Evolutionary conservation across 106 monocot genomes (phyloP), one percentile per base, ranked within the genome.

Genomic region (Ottelia alismoides): DNA sequence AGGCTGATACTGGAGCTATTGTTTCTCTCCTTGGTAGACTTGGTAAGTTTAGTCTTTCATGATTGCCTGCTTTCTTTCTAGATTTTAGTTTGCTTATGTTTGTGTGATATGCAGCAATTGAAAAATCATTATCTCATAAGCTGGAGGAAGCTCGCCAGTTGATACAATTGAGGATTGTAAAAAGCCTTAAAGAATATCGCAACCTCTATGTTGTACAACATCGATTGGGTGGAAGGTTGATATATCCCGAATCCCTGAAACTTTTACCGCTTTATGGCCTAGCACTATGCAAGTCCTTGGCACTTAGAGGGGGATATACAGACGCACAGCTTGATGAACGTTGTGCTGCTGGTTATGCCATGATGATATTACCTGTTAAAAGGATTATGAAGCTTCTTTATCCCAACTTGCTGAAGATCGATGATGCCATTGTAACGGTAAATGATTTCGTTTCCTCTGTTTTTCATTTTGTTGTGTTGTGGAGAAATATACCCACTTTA

Each of bases 101-200:
- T 25, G 24, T 11, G 19, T 22, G 40, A 43, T 43, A 51, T 75
- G 49, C 85, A 98, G 98, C 98, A 12, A 73, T 90, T 49, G 98
- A 98, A 59, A 98, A 82, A 45, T 61, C 90, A 55, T 27, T 79
- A 28, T 75, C 85, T 12, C 66, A 79, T 55, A 98, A 98, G 61
- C 70, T 98, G 49, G 98, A 98, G 60, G 82, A 90, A 67, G 76
- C 75, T 31, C 85, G 90, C 48, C 89, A 85, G 57, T 69, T 67
- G 21, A 27, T 98, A 22, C 98, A 90, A 45, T 46, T 83, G 29
- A 90, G 75, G 60, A 72, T 98, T 32, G 74, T 83, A 20, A 98
- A 90, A 72, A 72, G 79, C 65, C 74, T 98, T 22, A 98, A 84
- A 73, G 98, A 98, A 69, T 98, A 90, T 26, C 81, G 89, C 20